Base-by-base conservation (phyloP, 2,329 filamentous ascomycete species). In the Berkeleyomyces basicola region DNA sequence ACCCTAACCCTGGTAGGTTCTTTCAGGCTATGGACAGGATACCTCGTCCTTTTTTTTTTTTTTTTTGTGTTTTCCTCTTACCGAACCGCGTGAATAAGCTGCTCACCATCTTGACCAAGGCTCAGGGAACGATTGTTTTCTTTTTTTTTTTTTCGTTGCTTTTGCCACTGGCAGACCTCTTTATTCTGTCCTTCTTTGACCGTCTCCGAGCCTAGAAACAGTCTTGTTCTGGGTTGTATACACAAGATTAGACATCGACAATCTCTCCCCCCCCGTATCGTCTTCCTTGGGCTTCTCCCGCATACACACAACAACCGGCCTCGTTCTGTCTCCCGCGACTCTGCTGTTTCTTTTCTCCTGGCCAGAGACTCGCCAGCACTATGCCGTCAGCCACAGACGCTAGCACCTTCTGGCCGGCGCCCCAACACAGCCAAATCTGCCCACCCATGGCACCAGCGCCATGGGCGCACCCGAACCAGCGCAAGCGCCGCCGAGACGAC, bases 401-500 rank as follows among this genome's bases (percentile, higher is more conserved):
- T 23, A 16, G 31, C 14, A 53, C 7, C 49, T 33, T 23, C 31
- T 53, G 49, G 49, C n/a, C 14, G 7, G 9, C 37, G 33, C 49
- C 40, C 40, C 10, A 59, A 9, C 58, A 9, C 58, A 43, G 23
- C 16, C 37, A 23, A 36, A 42, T 43, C 55, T 16, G 40, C 55
- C 42, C 31, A 23, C 10, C 37, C n/a, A 43, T 7, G 6, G 37
- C 23, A 16, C 36, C 31, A 7, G 36, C 10, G n/a, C 55, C 42
- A 16, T 31, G 40, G 37, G 11, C n/a, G 40, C 58, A 43, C 10
- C 42, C 36, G 23, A 36, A 46, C 10, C 59, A 40, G 7, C 59
- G 63, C 31, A 64, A 64, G 49, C 63, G 63, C 23, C 43, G 63
- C n/a, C 63, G 55, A 53, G 63, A 64, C 14, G 59, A 61, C n/a